Percentiles rank a stretch among this genome's conserved stretches.
Conservation (phyloP, 805 yeast species). For the Candida boidinii region DNA sequence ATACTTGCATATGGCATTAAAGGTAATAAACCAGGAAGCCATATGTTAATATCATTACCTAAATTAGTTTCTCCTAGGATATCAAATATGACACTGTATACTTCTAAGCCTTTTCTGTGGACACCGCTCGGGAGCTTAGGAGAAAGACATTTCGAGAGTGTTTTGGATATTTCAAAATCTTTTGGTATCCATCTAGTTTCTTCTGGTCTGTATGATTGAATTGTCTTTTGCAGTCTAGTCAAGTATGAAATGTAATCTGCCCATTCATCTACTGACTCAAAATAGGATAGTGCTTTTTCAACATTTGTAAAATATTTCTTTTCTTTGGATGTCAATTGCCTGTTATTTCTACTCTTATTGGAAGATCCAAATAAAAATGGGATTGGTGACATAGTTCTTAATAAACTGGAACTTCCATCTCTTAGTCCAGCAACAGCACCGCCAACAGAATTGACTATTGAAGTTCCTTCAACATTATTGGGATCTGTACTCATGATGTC, state of each 20-base stretch:
- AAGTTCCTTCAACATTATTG: too few species aligned
- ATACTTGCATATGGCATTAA: slow-evolving; percentile 83
- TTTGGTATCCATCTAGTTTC: slow-evolving; percentile 54
- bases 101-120: slow-evolving; percentile 77
- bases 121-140: slow-evolving; percentile 91
- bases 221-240: slow-evolving; percentile 66
- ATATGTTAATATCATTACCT: slow-evolving; percentile 49
- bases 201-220: slow-evolving; percentile 36
- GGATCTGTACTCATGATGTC: too few species aligned
- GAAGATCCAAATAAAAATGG: slow-evolving; percentile 11
- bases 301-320: slow-evolving; percentile 60
- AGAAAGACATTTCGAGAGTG: slow-evolving; percentile 71
- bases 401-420: slow-evolving; percentile 12
- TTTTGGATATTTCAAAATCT: slow-evolving; percentile 55
- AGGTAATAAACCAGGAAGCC: slow-evolving; percentile 94
- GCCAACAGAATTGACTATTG: too few species aligned
- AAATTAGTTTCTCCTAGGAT: slow-evolving; percentile 49
- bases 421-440: too few species aligned
- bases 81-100: slow-evolving; percentile 64
- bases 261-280: slow-evolving; percentile 90
- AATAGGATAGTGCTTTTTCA: slow-evolving; percentile 63
- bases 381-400: slow-evolving; percentile 21
- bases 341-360: slow-evolving; percentile 8
- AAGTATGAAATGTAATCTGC: slow-evolving; percentile 93
- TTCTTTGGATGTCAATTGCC: slow-evolving; percentile 47